Conservation (phyloP, 768 basidiomycete genomes). For the Pleurotus platypus region DNA sequence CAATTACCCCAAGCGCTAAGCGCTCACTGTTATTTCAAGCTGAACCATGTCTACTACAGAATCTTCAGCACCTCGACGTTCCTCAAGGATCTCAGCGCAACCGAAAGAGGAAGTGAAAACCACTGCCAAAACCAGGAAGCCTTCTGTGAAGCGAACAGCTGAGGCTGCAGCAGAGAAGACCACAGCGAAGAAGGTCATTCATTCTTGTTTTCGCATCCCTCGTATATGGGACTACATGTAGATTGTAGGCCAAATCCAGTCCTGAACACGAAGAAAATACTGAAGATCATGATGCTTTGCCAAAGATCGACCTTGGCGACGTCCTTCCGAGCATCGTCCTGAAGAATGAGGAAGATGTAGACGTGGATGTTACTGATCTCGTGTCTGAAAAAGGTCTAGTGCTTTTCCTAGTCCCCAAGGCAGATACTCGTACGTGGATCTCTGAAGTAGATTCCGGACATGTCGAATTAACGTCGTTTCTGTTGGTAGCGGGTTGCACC, state of each 20-base stretch:
- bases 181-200: not conserved
- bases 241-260: constrained; percentile 7
- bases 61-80: not conserved
- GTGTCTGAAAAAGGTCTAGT: constrained; percentile 72
- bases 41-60: not conserved
- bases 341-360: constrained; percentile 83
- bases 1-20: too few relatives aligned
- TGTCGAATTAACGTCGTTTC: not conserved
- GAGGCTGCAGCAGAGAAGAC: not conserved
- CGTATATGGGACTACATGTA: not conserved
- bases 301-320: constrained; percentile 67
- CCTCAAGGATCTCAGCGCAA: not conserved
- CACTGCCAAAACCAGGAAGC: not conserved
- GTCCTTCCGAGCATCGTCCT: constrained; percentile 68
- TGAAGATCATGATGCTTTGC: constrained; percentile 21
- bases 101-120: not conserved
- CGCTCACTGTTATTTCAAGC: too few relatives aligned
- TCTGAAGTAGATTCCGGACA: not conserved
- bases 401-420: constrained; percentile 81
- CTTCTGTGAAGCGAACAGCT: not conserved
- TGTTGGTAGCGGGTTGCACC: constrained; percentile 75
- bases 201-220: not conserved
- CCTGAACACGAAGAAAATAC: constrained; percentile 19
- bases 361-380: constrained; percentile 64
- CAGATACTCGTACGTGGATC: constrained; percentile 67